Conservation (phyloP, 2,329 filamentous ascomycete species). For the Pseudopyricularia javanii region DNA sequence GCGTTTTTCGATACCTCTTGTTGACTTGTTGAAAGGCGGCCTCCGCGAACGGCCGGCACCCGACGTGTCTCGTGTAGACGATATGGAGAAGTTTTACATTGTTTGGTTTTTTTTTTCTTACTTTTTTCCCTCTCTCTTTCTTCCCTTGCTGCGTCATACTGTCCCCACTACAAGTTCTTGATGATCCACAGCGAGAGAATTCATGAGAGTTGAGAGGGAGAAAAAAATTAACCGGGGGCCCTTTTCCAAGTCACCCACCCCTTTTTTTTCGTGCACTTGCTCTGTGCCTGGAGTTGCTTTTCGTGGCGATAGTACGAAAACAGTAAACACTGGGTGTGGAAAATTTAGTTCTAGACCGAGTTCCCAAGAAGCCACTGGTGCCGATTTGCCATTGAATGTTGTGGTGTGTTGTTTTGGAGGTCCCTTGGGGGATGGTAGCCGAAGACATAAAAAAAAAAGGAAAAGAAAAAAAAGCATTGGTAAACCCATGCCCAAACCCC, state of each 20-base stretch:
- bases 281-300: not conserved
- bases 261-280: too few species aligned
- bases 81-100: too few species aligned
- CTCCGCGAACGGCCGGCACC: not conserved
- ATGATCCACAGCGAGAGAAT: too few species aligned
- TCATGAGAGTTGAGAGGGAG: not conserved
- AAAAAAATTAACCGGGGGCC: not conserved
- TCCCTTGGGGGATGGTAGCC: too few species aligned
- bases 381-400: too few species aligned
- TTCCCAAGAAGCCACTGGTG: too few species aligned
- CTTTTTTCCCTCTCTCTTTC: not conserved
- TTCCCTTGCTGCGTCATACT: not conserved
- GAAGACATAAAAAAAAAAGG: too few species aligned
- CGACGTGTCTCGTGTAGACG: not conserved
- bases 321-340: slow-evolving; percentile 5
- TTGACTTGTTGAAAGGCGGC: not conserved
- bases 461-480: too few species aligned
- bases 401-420: too few species aligned
- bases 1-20: not conserved
- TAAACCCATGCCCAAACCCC: too few species aligned
- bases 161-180: not conserved
- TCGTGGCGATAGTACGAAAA: not conserved
- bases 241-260: not conserved
- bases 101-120: too few species aligned
- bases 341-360: too few species aligned